Conservation (phyloP, 2,329 filamentous ascomycete species). For the Aspergillus brasiliensis region DNA sequence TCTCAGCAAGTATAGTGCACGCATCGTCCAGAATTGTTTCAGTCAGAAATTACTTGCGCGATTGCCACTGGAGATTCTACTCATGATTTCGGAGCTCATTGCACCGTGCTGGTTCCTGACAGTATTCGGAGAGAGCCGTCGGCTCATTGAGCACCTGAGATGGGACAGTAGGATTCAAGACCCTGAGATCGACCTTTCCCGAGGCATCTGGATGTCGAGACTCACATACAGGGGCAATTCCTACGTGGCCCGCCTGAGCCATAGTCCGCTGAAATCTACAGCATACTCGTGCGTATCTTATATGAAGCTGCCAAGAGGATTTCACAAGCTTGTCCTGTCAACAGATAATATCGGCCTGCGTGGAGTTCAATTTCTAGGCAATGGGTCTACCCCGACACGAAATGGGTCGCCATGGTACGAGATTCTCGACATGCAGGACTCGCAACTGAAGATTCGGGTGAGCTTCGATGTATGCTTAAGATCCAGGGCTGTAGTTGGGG, state of each 20-base stretch:
- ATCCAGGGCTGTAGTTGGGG: neutral
- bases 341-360: slow-evolving; percentile 12
- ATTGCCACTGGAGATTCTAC: slow-evolving; percentile 2
- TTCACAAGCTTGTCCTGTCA: slow-evolving; percentile 10
- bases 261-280: neutral
- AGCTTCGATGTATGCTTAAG: slow-evolving; percentile 7
- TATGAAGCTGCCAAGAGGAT: neutral
- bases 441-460: slow-evolving; percentile 1
- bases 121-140: slow-evolving; percentile 14
- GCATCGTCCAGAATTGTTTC: neutral
- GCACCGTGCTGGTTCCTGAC: slow-evolving; percentile 15
- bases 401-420: slow-evolving; percentile 21
- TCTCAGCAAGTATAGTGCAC: neutral
- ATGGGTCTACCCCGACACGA: neutral
- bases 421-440: slow-evolving; percentile 10
- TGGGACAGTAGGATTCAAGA: neutral
- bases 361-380: slow-evolving; percentile 12
- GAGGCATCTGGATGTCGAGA: slow-evolving; percentile 1
- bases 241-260: slow-evolving; percentile 8
- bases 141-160: slow-evolving; percentile 2
- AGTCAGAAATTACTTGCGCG: neutral
- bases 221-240: neutral
- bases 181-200: neutral
- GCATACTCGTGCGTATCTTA: neutral
- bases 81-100: slow-evolving; percentile 1